A percentile compares a stretch with the other conserved stretches of the same genome.
These are phyloP conservation scores for Podaxis sp. DNA, from an alignment of 768 basidiomycete genomes.

Conservation along the genomic window DNA sequence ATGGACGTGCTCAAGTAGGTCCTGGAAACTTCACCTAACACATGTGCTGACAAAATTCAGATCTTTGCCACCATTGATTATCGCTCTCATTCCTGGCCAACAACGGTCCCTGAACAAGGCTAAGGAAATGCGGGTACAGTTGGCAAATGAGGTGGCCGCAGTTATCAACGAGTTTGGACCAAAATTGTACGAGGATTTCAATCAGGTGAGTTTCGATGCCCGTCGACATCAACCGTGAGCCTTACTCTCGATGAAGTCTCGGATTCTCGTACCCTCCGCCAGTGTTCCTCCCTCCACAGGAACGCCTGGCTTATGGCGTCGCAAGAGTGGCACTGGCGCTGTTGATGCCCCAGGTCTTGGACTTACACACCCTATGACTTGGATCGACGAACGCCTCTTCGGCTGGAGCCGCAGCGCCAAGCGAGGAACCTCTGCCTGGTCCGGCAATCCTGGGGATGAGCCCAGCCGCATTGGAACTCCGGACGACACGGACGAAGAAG, in stretches of 20 bases:
- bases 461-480: constrained; percentile 66
- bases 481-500: constrained; percentile 82
- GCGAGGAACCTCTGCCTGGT: constrained; percentile 88
- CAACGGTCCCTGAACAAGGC: constrained; percentile 75
- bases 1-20: constrained; percentile 95
- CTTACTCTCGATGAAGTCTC: constrained; percentile 44
- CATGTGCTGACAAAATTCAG: constrained; percentile 35
- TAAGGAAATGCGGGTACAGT: constrained; percentile 65
- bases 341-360: constrained; percentile 85
- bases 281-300: constrained; percentile 79
- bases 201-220: constrained; percentile 51
- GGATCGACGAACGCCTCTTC: constrained; percentile 92
- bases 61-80: constrained; percentile 84
- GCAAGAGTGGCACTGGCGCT: constrained; percentile 78
- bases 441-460: constrained; percentile 53
- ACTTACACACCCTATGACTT: constrained; percentile 89
- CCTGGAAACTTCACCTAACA: background rate
- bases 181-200: constrained; percentile 81
- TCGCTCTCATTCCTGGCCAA: constrained; percentile 88
- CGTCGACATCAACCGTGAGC: constrained; percentile 10
- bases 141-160: constrained; percentile 82
- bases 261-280: constrained; percentile 82
- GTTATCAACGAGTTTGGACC: constrained; percentile 89
- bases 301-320: constrained; percentile 70
- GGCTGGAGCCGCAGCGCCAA: constrained; percentile 82